A percentile compares a stretch with the other conserved stretches of the same genome.
Conservation (phyloP, 352 stramenopile species). For the Phytophthora crassamura region DNA sequence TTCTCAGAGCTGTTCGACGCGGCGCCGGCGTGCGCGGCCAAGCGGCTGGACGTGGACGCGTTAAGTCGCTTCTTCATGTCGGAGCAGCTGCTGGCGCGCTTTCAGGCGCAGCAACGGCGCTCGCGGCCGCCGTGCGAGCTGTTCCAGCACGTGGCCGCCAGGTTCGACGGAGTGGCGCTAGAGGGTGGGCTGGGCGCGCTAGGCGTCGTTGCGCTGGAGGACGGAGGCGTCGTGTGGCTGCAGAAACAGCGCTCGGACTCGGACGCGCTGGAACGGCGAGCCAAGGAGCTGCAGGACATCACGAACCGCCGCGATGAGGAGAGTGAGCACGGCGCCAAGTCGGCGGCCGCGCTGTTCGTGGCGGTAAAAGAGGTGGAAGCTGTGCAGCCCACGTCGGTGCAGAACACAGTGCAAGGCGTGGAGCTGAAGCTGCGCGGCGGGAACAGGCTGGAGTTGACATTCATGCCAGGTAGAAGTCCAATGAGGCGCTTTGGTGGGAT, state of each 20-base stretch:
- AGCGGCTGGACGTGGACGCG: no score
- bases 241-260: conserved; percentile 60
- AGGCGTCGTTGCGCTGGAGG: no score
- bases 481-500: not conserved
- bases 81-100: no score
- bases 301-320: conserved; percentile 39
- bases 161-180: no score
- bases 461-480: conserved; percentile 58
- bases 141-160: no score
- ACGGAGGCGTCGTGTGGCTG: conserved; percentile 36
- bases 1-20: conserved; percentile 62
- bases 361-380: conserved; percentile 32
- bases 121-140: no score
- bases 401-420: conserved; percentile 55
- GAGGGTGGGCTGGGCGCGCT: no score
- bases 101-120: no score
- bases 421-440: conserved; percentile 42
- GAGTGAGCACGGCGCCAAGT: conserved; percentile 15
- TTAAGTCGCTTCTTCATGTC: no score
- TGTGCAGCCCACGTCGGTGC: conserved; percentile 39
- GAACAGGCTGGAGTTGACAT: conserved; percentile 57
- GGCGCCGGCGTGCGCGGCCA: not conserved
- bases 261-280: conserved; percentile 54
- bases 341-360: conserved; percentile 47
- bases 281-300: conserved; percentile 67